phyloP scores from a whole-genome alignment of 2,329 filamentous ascomycete genomes.

The Fonsecaea multimorphosa region DNA sequence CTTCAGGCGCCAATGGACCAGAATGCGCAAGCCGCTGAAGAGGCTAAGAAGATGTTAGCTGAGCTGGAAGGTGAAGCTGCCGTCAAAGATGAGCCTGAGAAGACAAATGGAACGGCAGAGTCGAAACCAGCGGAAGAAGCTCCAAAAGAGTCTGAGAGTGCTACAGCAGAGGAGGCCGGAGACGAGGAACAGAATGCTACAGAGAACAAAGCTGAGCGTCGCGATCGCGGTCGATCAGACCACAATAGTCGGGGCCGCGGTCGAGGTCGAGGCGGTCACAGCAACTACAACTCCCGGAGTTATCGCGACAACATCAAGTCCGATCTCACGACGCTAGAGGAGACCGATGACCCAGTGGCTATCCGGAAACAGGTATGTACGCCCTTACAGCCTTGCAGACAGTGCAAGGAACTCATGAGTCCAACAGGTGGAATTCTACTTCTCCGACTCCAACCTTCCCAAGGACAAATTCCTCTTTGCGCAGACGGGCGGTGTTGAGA shows the following conservation, averaged over 20 bases:
- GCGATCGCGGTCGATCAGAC: conserved; percentile 24
- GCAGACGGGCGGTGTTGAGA: conserved; percentile 76
- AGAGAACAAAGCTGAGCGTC: conserved; percentile 27
- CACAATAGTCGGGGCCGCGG: conserved; percentile 12
- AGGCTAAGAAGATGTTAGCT: conserved; percentile 54
- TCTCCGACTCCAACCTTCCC: conserved; percentile 87
- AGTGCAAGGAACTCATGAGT: conserved; percentile 6
- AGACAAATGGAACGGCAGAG: no score
- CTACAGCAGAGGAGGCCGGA: conserved; percentile 24
- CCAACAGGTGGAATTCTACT: conserved; percentile 88
- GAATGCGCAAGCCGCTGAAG: conserved; percentile 53
- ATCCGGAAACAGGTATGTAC: conserved; percentile 78
- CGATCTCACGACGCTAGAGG: conserved; percentile 69
- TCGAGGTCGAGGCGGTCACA: conserved; percentile 19
- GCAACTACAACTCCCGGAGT: conserved; percentile 35
- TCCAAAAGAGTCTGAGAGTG: no score
- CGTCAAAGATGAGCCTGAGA: conserved; percentile 9
- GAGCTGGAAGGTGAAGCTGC: conserved; percentile 50
- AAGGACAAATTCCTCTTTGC: conserved; percentile 87
- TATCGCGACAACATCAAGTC: conserved; percentile 69
- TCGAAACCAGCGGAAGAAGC: no score
- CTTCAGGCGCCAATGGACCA: conserved; percentile 39
- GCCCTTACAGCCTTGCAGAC: neutral
- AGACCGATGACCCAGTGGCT: conserved; percentile 76
- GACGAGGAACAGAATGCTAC: conserved; percentile 35